Base-by-base conservation (phyloP, 2,329 filamentous ascomycete species). In the Capronia epimyces region DNA sequence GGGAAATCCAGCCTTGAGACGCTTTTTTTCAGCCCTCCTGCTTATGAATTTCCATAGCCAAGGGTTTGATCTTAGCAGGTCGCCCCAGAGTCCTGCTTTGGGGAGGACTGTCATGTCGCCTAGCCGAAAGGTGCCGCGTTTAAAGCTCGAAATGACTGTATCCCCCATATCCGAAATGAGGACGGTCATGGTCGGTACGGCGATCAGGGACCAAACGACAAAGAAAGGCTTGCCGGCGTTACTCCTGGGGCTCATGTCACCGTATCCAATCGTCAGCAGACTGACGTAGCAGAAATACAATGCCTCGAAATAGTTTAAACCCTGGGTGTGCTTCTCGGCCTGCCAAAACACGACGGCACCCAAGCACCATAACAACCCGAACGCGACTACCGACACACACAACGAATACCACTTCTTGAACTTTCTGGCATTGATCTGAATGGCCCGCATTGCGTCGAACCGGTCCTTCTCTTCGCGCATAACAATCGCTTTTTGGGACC, bases 201-300 rank as follows among this genome's bases (percentile, higher is more conserved):
- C 89, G 21, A 95, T 77, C 1, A 96, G 67, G 12, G 84, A 87
- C 90, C 90, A 96, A 49, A 95, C 83, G n/a, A 96, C 87, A 62
- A 95, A 96, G 66, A 95, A 95, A 0, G 87, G 81, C 48, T 87
- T 83, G 1, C 87, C 88, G 0, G 83, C 78, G 57, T 89, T 90
- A 1, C 84, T 87, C n/a, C 82, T 73, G 0, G 89, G 89, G 1
- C 83, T 81, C 3, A 84, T 67, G 58, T 95, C 89, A 2, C 90
- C 90, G 61, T 95, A 95, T 1, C 90, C 90, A 31, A 95, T 87
- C 0, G 90, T 95, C 1, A 89, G 75, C 20, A 95, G 78, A 2
- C 83, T 84, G 27, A 89, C 82, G 66, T 93, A 96, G 59, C 83
- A 83, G 64, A 95, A 94, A 68, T 95, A 95, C 37, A 96, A 75